Evolutionary conservation across 306 rosid species (phyloP).

Genomic region (Erythrophleum fordii): DNA sequence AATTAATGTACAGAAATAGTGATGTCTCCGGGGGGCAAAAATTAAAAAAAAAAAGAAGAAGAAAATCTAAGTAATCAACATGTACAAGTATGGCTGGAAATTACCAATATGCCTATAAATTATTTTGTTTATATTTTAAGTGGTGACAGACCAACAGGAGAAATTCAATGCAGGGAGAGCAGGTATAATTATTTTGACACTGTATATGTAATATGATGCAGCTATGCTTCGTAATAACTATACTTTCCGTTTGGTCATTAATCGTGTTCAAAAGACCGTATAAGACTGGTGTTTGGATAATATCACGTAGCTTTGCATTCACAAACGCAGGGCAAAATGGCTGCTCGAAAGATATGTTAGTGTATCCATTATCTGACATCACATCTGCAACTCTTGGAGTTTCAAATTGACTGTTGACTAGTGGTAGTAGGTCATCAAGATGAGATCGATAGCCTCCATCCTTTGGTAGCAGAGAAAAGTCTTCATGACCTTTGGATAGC

Average conservation of each 20-base stretch:
- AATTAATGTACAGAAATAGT: constrained; percentile 18
- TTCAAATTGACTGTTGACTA: background rate
- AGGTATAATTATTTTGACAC: background rate
- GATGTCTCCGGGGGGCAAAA: background rate
- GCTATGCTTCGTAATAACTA: background rate
- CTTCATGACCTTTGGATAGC: too few relatives aligned
- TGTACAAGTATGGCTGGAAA: constrained; percentile 20
- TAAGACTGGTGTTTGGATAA: background rate
- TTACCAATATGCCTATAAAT: background rate
- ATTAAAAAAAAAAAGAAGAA: background rate
- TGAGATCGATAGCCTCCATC: background rate
- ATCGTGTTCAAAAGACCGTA: background rate
- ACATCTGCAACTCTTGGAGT: background rate
- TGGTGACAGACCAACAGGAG: background rate
- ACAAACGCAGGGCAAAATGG: background rate
- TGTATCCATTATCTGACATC: background rate
- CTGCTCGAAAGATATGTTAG: background rate
- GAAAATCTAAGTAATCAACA: background rate
- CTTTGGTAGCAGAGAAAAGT: background rate
- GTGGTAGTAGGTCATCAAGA: too few relatives aligned
- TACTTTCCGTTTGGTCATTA: background rate
- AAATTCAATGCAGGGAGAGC: background rate
- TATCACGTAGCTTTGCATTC: background rate
- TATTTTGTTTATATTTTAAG: background rate
- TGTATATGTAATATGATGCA: background rate